Base-by-base conservation (phyloP, 495 filamentous ascomycete species). In the Usnea hakonensis region DNA sequence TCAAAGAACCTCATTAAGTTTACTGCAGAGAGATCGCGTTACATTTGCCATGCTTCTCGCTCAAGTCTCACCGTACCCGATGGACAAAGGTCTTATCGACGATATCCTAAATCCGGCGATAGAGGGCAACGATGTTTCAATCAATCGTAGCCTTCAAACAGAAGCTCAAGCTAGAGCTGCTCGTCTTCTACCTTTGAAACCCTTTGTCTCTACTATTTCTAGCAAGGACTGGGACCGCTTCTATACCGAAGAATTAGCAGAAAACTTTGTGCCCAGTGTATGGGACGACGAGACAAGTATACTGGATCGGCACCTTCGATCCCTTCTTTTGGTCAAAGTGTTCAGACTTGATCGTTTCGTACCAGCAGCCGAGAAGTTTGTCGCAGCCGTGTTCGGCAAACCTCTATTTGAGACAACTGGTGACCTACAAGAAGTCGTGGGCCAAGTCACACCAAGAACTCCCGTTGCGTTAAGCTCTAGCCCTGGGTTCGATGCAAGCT, bases 401-500 rank as follows among this genome's bases (percentile, higher is more conserved):
- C 84, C 85, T 43, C 73, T 97, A 19, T 83, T 95, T 57, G 89
- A 96, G 60, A 84, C 84, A 52, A 86, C 84, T 55, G 87, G 89
- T 64, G 91, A 97, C 72, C 81, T 99, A 32, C 84, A 87, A 74
- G 83, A 92, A 62, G 89, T 93, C 26, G 86, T 96, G 56, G 81
- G 83, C 41, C 89, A 96, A 74, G 90, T 97, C 61, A 84, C 85
- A 2, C 85, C 93, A 7, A 90, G 84, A 40, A 88, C 87, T 21
- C 94, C 94, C 21, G 90, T 99, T 69, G 85, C 94, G 32, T 82
- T 99, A 17, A 90, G 91, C 71, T 97, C 92, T 17, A 95, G 86
- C 68, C 92, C 94, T 59, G 94, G 94, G 58, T 99, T 97, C 72
- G 94, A 99, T 75, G 94, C 94, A 36, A 95, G 90, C 71, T 99